Conservation (phyloP, 257 asterid species). For the Scutellaria baicalensis region DNA sequence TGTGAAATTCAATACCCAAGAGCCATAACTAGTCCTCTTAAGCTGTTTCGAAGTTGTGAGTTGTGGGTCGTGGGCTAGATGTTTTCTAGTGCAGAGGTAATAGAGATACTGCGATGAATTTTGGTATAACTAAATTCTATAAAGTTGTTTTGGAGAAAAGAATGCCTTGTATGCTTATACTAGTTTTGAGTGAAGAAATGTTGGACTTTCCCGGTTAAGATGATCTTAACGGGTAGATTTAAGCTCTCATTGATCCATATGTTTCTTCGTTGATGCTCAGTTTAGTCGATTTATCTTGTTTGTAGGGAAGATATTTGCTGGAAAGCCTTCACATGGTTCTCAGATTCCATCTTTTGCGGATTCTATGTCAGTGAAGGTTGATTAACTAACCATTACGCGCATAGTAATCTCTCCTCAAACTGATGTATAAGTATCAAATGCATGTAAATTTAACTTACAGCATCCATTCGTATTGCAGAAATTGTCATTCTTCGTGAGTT, state of each 20-base stretch:
- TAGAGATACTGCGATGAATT: too few relatives aligned
- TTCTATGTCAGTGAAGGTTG: slow-evolving; percentile 48
- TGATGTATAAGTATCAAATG: neutral
- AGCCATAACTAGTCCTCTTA: neutral
- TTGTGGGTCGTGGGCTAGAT: too few relatives aligned
- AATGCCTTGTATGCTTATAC: too few relatives aligned
- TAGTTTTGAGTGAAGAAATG: too few relatives aligned
- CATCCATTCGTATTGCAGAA: neutral
- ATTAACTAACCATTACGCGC: neutral
- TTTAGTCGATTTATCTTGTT: slow-evolving; percentile 15
- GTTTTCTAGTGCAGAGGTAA: too few relatives aligned
- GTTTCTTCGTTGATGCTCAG: neutral
- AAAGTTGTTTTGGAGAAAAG: too few relatives aligned
- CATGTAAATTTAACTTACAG: neutral
- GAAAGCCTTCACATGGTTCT: slow-evolving; percentile 38
- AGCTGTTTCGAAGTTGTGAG: neutral
- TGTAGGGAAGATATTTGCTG: slow-evolving; percentile 63
- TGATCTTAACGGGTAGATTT: too few relatives aligned
- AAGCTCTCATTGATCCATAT: neutral
- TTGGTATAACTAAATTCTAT: too few relatives aligned
- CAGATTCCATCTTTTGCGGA: slow-evolving; percentile 32
- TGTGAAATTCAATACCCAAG: neutral
- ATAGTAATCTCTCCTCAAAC: neutral
- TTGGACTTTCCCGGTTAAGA: too few relatives aligned
- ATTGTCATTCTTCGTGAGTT: neutral